Evolutionary conservation across 2,329 filamentous ascomycete genomes (phyloP).

Genomic region (Trichoderma hamatum): DNA sequence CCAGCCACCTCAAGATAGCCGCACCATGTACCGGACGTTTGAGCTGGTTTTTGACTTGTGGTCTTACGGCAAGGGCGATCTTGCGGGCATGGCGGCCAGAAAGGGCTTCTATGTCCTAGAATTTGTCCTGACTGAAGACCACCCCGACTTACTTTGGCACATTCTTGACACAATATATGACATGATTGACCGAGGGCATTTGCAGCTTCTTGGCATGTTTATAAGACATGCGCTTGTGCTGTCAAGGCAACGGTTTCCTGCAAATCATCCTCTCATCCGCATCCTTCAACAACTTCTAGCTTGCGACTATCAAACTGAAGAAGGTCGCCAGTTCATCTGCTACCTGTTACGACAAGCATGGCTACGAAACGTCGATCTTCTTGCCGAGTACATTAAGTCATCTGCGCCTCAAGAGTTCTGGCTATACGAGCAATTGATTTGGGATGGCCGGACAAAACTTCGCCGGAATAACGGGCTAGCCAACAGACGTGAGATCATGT

Average conservation of each 20-base stretch:
- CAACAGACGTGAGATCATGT: conserved; percentile 37
- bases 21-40: conserved; percentile 46
- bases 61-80: conserved; percentile 41
- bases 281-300: conserved; percentile 40
- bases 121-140: conserved; percentile 43
- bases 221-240: conserved; percentile 39
- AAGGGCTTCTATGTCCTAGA: conserved; percentile 43
- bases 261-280: conserved; percentile 40
- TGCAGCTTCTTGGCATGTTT: conserved; percentile 42
- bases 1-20: conserved; percentile 43
- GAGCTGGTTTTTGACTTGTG: conserved; percentile 45
- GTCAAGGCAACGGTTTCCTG: conserved; percentile 36
- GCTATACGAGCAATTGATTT: conserved; percentile 46
- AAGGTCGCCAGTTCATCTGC: conserved; percentile 39
- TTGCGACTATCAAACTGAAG: conserved; percentile 39
- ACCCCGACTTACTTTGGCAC: conserved; percentile 45
- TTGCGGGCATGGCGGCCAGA: conserved; percentile 43
- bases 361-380: conserved; percentile 43
- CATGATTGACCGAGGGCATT: conserved; percentile 42
- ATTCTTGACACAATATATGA: conserved; percentile 45
- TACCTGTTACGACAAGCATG: conserved; percentile 42
- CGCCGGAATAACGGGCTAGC: conserved; percentile 40
- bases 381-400: conserved; percentile 38
- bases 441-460: conserved; percentile 43
- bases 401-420: conserved; percentile 39